These are phyloP conservation scores for Fusarium nematophilum DNA, from an alignment of 2,329 filamentous ascomycete genomes.

Conservation along the genomic window DNA sequence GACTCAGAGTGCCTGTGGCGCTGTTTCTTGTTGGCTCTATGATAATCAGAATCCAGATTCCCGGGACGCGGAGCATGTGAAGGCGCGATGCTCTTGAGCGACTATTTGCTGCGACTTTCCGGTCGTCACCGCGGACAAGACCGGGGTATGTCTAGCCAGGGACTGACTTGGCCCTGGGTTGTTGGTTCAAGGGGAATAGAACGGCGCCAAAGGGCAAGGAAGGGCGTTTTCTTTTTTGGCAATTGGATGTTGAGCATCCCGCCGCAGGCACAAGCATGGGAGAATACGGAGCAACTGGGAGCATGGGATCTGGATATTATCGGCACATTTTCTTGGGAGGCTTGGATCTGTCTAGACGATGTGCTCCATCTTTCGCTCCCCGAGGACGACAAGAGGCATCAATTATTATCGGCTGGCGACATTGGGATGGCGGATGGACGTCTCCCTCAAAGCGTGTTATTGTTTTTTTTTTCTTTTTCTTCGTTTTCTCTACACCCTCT, in stretches of 20 bases:
- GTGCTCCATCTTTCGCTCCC: constrained; percentile 25
- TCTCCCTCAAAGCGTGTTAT: constrained; percentile 23
- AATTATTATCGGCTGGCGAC: constrained; percentile 21
- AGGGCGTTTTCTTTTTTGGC: no score
- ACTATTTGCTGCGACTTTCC: constrained; percentile 26
- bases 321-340: constrained; percentile 3
- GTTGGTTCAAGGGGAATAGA: background rate
- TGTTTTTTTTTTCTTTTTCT: constrained; percentile 21
- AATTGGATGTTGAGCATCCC: no score
- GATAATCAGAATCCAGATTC: constrained; percentile 24
- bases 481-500: background rate
- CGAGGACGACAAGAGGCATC: constrained; percentile 31
- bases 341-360: constrained; percentile 32
- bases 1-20: constrained; percentile 20
- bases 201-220: background rate
- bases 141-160: background rate
- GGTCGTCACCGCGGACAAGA: constrained; percentile 19
- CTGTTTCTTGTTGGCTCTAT: constrained; percentile 21
- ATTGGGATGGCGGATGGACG: constrained; percentile 11
- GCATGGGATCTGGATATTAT: background rate
- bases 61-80: constrained; percentile 24
- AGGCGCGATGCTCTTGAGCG: constrained; percentile 16
- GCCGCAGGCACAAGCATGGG: no score
- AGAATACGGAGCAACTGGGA: no score
- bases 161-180: background rate